Conservation (phyloP, 1,284 basidiomycete species). For the Fomitopsis betulina region DNA sequence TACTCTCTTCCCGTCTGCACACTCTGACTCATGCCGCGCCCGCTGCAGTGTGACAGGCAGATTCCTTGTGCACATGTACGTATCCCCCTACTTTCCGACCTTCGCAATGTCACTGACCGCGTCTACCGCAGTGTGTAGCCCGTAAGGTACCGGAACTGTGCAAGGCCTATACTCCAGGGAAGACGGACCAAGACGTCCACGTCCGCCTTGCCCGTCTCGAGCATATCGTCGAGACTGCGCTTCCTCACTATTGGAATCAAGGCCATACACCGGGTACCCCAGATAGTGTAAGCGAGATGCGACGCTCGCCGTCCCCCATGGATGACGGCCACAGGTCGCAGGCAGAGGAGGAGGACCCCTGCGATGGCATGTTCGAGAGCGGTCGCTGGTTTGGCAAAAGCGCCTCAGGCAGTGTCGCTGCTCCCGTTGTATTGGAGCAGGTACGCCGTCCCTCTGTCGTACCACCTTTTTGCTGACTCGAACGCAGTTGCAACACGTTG, state of each 20-base stretch:
- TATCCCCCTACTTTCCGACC: slow-evolving; percentile 14
- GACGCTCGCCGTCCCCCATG: slow-evolving; percentile 41
- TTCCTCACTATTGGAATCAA: slow-evolving; percentile 62
- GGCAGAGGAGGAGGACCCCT: slow-evolving; percentile 68
- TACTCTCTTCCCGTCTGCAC: not conserved
- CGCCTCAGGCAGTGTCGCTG: slow-evolving; percentile 73
- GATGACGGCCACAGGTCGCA: slow-evolving; percentile 68
- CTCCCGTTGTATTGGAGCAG: slow-evolving; percentile 73
- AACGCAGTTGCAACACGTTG: slow-evolving; percentile 52
- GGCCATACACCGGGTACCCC: slow-evolving; percentile 31
- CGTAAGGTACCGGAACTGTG: slow-evolving; percentile 81
- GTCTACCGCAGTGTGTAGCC: slow-evolving; percentile 56
- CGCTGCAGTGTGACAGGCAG: slow-evolving; percentile 69
- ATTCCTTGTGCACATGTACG: slow-evolving; percentile 76
- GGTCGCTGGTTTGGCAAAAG: slow-evolving; percentile 83
- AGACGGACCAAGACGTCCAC: slow-evolving; percentile 74
- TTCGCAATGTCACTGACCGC: slow-evolving; percentile 6
- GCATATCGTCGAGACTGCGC: slow-evolving; percentile 70
- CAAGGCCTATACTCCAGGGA: slow-evolving; percentile 81
- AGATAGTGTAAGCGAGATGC: slow-evolving; percentile 29
- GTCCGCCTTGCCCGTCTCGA: slow-evolving; percentile 69
- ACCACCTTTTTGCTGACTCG: not conserved
- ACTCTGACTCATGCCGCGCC: slow-evolving; percentile 15
- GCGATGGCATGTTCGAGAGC: slow-evolving; percentile 72
- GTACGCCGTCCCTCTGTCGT: slow-evolving; percentile 33